A percentile compares a stretch with the other conserved stretches of the same genome.
These are phyloP conservation scores for Fusarium sp. DNA, from an alignment of 2,329 filamentous ascomycete genomes.

Conservation along the genomic window DNA sequence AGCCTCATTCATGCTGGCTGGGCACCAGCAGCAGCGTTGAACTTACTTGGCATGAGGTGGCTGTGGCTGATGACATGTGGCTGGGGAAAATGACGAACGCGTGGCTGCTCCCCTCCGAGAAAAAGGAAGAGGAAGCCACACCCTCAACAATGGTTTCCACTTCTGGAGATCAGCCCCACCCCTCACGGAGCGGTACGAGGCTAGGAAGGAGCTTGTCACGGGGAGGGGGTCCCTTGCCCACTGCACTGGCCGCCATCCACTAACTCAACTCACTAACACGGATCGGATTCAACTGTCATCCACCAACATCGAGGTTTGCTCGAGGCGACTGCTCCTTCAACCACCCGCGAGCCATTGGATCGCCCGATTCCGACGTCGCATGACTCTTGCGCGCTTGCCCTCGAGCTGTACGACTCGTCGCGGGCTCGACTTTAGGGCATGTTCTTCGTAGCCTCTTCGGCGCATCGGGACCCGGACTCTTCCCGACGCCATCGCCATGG, in stretches of 20 bases:
- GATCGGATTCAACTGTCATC: conserved; percentile 21
- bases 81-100: conserved; percentile 29
- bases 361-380: conserved; percentile 24
- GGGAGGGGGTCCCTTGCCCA: conserved; percentile 22
- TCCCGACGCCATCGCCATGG: conserved; percentile 46
- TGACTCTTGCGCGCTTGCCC: conserved; percentile 3
- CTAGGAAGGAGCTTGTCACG: conserved; percentile 28
- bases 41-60: conserved; percentile 2
- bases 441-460: conserved; percentile 24
- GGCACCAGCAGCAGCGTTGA: conserved; percentile 13
- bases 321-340: conserved; percentile 6
- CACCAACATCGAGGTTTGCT: conserved; percentile 25
- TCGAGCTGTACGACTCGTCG: neutral
- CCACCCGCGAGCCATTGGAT: conserved; percentile 16
- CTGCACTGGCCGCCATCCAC: conserved; percentile 22
- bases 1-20: conserved; percentile 19
- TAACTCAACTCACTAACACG: conserved; percentile 38
- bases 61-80: conserved; percentile 6
- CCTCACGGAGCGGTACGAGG: conserved; percentile 8
- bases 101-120: conserved; percentile 20
- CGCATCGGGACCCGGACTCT: conserved; percentile 33
- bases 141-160: neutral
- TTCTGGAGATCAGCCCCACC: conserved; percentile 5
- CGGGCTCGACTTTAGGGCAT: conserved; percentile 25
- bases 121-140: neutral